Percentiles rank a stretch among this genome's conserved stretches.
These are phyloP conservation scores for Talaromyces proteolyticus DNA, from an alignment of 495 filamentous ascomycete genomes.

Conservation along the genomic window DNA sequence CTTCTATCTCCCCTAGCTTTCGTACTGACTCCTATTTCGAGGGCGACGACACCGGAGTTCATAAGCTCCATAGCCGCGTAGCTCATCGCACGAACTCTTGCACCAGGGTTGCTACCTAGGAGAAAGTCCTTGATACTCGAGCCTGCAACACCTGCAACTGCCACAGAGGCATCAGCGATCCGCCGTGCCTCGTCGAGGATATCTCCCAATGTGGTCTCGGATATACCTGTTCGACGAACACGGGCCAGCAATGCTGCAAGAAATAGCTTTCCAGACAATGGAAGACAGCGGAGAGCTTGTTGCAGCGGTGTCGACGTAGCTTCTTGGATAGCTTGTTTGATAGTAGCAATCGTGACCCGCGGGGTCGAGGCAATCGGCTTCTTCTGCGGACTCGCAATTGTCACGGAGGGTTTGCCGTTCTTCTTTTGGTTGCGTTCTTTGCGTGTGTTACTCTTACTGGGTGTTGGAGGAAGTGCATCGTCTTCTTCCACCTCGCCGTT, in stretches of 20 bases:
- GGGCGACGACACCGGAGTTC: conserved; percentile 78
- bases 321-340: conserved; percentile 92
- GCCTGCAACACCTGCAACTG: conserved; percentile 34
- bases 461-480: conserved; percentile 36
- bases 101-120: conserved; percentile 29
- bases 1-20: conserved; percentile 62
- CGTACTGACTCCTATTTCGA: conserved; percentile 49
- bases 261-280: conserved; percentile 77
- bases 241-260: conserved; percentile 74
- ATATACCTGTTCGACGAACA: conserved; percentile 75
- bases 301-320: conserved; percentile 89
- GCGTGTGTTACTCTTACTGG: conserved; percentile 36
- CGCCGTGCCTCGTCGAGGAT: conserved; percentile 84
- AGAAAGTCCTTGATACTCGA: conserved; percentile 36
- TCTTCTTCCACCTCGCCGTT: conserved; percentile 18
- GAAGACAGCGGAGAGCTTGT: conserved; percentile 74
- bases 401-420: background rate
- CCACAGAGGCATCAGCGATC: conserved; percentile 53
- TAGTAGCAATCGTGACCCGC: conserved; percentile 82
- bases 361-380: conserved; percentile 25
- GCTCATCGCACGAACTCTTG: conserved; percentile 62
- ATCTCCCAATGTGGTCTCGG: conserved; percentile 84
- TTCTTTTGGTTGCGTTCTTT: conserved; percentile 12
- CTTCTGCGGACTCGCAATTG: conserved; percentile 4
- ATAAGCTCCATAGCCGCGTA: conserved; percentile 73